Conservation (phyloP, 495 filamentous ascomycete species). For the Annulohypoxylon moriforme region DNA sequence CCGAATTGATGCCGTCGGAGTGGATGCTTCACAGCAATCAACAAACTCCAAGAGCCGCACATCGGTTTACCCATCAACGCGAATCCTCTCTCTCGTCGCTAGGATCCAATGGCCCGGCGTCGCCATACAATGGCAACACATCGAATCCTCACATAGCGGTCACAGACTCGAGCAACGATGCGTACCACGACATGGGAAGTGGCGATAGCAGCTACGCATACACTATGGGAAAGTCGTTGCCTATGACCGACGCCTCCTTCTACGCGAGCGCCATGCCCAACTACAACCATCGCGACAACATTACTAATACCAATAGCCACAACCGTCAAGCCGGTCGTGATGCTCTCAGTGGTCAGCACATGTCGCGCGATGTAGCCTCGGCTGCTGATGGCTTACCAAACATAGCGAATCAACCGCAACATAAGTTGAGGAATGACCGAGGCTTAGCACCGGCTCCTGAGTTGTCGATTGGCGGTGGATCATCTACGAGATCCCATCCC, state of each 20-base stretch:
- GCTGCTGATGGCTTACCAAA: conserved; percentile 38
- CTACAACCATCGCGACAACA: conserved; percentile 29
- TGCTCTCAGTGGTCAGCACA: conserved; percentile 38
- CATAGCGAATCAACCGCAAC: conserved; percentile 44
- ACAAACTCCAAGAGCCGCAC: conserved; percentile 54
- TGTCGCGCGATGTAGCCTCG: conserved; percentile 40
- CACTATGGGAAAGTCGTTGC: conserved; percentile 52
- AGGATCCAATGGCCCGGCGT: conserved; percentile 65
- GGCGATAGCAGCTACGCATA: conserved; percentile 56
- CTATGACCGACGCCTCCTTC: conserved; percentile 47
- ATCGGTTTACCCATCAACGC: conserved; percentile 60
- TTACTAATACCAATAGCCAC: conserved; percentile 40
- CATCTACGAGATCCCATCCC: conserved; percentile 52
- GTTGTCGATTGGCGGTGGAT: conserved; percentile 48
- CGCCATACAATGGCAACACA: conserved; percentile 63
- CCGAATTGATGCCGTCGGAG: conserved; percentile 59
- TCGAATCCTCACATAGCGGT: conserved; percentile 66
- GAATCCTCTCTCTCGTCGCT: conserved; percentile 67
- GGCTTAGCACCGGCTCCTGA: conserved; percentile 53
- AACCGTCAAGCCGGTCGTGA: conserved; percentile 32
- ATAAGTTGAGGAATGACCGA: conserved; percentile 51
- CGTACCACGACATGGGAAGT: conserved; percentile 51
- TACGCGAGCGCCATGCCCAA: conserved; percentile 44
- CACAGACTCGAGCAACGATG: conserved; percentile 53
- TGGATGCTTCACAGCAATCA: conserved; percentile 53